A percentile compares a stretch with the other conserved stretches of the same genome.
These are phyloP conservation scores for Dentipellis fragilis DNA, from an alignment of 768 basidiomycete genomes.

Conservation along the genomic window DNA sequence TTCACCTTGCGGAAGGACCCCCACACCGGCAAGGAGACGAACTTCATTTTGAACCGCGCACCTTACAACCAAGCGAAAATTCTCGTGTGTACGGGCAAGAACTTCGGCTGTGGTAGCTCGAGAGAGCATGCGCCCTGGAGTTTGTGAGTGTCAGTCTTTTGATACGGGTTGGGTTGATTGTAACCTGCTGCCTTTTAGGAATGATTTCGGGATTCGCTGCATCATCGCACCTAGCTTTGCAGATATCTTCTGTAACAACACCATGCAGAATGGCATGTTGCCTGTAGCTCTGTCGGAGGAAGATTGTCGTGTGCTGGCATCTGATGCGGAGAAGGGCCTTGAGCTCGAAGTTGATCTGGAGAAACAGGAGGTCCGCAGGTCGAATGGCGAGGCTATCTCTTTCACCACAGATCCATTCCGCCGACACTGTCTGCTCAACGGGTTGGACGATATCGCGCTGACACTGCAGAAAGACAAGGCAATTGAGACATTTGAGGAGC, in stretches of 20 bases:
- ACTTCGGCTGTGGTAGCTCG: constrained; percentile 56
- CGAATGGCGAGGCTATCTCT: constrained; percentile 60
- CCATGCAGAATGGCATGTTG: constrained; percentile 59
- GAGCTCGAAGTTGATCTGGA: constrained; percentile 55
- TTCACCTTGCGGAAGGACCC: constrained; percentile 40
- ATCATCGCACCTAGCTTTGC: constrained; percentile 54
- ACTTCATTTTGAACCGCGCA: constrained; percentile 53
- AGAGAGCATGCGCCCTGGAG: constrained; percentile 57
- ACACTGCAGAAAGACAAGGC: constrained; percentile 70
- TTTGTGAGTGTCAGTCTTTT: constrained; percentile 23
- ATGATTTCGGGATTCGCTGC: constrained; percentile 55
- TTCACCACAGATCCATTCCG: constrained; percentile 89
- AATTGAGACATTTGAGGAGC: constrained; percentile 76
- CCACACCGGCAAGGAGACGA: constrained; percentile 39
- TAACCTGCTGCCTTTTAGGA: constrained; percentile 18
- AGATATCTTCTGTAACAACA: constrained; percentile 55
- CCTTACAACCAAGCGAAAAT: constrained; percentile 44
- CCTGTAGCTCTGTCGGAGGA: constrained; percentile 40
- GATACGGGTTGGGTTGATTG: neutral
- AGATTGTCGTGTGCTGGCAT: constrained; percentile 37
- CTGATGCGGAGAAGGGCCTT: constrained; percentile 39
- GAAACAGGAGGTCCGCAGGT: constrained; percentile 43
- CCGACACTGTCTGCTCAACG: constrained; percentile 88
- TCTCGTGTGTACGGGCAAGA: constrained; percentile 46
- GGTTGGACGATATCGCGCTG: constrained; percentile 92